These are phyloP conservation scores for Umbelopsis sp. DNA, from an alignment of 192 early-diverging fungal genomes.

Conservation along the genomic window DNA sequence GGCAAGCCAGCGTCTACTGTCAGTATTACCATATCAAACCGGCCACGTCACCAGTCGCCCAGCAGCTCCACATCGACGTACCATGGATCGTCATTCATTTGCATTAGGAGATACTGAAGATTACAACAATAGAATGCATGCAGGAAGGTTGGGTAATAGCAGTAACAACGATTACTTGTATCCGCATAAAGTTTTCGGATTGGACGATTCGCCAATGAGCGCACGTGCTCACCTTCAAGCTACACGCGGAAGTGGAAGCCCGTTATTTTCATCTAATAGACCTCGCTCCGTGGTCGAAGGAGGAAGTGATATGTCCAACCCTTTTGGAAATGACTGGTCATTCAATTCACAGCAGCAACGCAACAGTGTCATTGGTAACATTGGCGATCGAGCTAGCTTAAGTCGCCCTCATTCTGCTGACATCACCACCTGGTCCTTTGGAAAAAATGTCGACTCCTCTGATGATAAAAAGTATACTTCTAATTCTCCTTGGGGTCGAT, in stretches of 20 bases:
- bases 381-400: slow-evolving; percentile 31
- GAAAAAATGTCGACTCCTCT: background rate
- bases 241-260: background rate
- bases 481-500: slow-evolving; percentile 23
- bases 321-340: slow-evolving; percentile 3
- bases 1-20: slow-evolving; percentile 37
- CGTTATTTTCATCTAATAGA: background rate
- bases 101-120: slow-evolving; percentile 38
- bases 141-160: slow-evolving; percentile 2
- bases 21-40: slow-evolving; percentile 37
- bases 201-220: slow-evolving; percentile 9
- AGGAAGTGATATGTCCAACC: slow-evolving; percentile 8
- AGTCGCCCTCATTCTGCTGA: slow-evolving; percentile 27
- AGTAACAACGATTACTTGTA: slow-evolving; percentile 6
- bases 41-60: slow-evolving; percentile 33
- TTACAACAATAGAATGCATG: slow-evolving; percentile 19
- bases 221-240: slow-evolving; percentile 9
- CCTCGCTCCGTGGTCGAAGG: slow-evolving; percentile 39
- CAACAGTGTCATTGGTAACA: slow-evolving; percentile 21
- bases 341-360: slow-evolving; percentile 8
- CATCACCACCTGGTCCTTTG: slow-evolving; percentile 28
- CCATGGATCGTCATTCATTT: slow-evolving; percentile 38
- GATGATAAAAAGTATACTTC: slow-evolving; percentile 7
- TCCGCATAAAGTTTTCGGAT: background rate
- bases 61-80: slow-evolving; percentile 19